Base-by-base conservation (phyloP, 2,329 filamentous ascomycete species). In the Blumeriella jaapii region DNA sequence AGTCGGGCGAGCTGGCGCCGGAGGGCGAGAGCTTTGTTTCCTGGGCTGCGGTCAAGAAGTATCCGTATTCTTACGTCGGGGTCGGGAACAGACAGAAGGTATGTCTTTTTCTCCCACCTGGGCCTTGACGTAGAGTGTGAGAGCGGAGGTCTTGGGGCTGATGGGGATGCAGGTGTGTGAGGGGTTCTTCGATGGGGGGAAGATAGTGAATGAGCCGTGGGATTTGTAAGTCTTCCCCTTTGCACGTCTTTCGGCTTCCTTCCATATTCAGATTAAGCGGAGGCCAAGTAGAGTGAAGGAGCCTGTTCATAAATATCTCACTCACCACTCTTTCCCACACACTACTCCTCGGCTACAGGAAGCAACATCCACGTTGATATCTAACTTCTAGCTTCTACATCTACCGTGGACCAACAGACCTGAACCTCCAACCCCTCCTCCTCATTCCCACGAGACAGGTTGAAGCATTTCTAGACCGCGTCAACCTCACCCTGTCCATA, bases 361-460 rank as follows among this genome's bases (percentile, higher is more conserved):
- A 24, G 11, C 20, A 24, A 32, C 22, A 15, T 22, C n/a, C n/a
- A 23, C 18, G 12, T 22, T 29, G 10, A 35, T 20, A 13, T n/a
- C 7, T 6, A 24, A 24, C 22, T 9, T 34, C 13, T 14, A 83
- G 79, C 36, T 85, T 78, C 57, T 86, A 82, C 54, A 52, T 85
- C 22, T 65, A 75, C 52, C 62, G 71, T 30, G 69, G 71, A 0
- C 44, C 52, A 11, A 55, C 61, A 3, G 52, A 63, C 7, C 46
- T 61, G 6, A 58, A 61, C 10, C 55, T 62, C 18, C 67, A 66
- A 32, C 72, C 77, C 1, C 61, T 80, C 16, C 57, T 89, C 15
- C 66, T 94, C 22, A 69, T 93, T 1, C 71, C 76, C 1, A 73
- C 74, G 1, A 48, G 52, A 1, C 81, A 93, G 53, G 69, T 87